Base-by-base conservation (phyloP, 2,329 filamentous ascomycete genomes). In the Esteya vermicola region DNA sequence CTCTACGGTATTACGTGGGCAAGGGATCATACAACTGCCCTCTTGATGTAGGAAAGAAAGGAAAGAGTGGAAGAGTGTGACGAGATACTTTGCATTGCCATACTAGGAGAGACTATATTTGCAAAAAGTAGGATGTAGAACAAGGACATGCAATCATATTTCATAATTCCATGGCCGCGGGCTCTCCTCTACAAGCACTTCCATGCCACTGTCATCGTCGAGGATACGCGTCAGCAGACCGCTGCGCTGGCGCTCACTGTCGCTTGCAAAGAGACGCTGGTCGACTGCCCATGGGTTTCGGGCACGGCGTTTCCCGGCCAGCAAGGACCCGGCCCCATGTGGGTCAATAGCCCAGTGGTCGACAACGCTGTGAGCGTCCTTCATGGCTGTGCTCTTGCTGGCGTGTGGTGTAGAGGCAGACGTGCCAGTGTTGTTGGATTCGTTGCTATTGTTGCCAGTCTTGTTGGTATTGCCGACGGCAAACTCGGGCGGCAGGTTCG, bases 331-430 rank as follows among this genome's bases (percentile, higher is more conserved):
- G 9, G 57, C 55, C 0, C 72, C 72, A 45, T 74, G 69, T 2
- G 70, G 67, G 54, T 76, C 71, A 9, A 50, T 51, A 36, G 46
- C 54, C 72, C 72, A 75, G 46, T 70, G 61, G 1, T 57, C 55
- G 43, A 67, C 47, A 0, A 69, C 65, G 39, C 59, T 47, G 4
- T 50, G 51, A 3, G 64, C 62, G 3, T 65, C 70, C 19, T 54
- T 52, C 50, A 65, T 58, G 0, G 62, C 64, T 4, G 51, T 55
- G 18, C 54, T 48, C 43, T 68, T 65, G 18, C 49, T n/a, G 14
- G 18, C 22, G n/a, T n/a, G n/a, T n/a, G n/a, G n/a, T n/a, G n/a
- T n/a, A n/a, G n/a, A n/a, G 2, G 33, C 33, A 9, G 21, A 13
- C 20, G 7, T 18, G 27, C 13, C 13, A n/a, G 14, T n/a, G 10